These are phyloP conservation scores for Spathaspora jeffriesii DNA, from an alignment of 1,139 yeast genomes.

Conservation along the genomic window DNA sequence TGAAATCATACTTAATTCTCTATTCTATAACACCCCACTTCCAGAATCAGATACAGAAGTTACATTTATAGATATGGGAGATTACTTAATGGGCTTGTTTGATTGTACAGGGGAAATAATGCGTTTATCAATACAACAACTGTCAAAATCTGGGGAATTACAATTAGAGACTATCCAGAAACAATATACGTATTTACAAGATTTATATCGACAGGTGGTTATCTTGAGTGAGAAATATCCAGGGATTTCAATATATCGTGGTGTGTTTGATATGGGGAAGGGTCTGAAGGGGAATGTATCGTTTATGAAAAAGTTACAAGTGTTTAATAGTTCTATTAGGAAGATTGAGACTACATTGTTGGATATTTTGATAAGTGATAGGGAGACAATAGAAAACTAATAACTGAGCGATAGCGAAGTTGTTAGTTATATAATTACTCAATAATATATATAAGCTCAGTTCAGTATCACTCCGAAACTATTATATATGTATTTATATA, in stretches of 20 bases:
- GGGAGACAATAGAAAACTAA: slow-evolving; percentile 14
- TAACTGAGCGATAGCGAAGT: too few relatives aligned
- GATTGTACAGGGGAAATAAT: slow-evolving; percentile 46
- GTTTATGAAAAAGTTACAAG: slow-evolving; percentile 25
- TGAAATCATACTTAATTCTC: background rate
- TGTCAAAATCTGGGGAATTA: slow-evolving; percentile 10
- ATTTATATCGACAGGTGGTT: slow-evolving; percentile 10
- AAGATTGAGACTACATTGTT: slow-evolving; percentile 28
- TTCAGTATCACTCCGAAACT: too few relatives aligned
- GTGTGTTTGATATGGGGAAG: slow-evolving; percentile 18
- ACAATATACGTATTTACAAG: slow-evolving; percentile 12
- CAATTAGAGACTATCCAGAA: slow-evolving; percentile 9
- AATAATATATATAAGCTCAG: background rate
- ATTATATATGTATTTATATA: too few relatives aligned
- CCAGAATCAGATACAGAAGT: slow-evolving; percentile 2
- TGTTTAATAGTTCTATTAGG: slow-evolving; percentile 23
- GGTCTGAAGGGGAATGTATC: slow-evolving; percentile 17
- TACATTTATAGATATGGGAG: slow-evolving; percentile 19
- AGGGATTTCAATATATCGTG: slow-evolving; percentile 19
- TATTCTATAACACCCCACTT: background rate
- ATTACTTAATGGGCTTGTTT: slow-evolving; percentile 39
- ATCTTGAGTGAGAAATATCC: slow-evolving; percentile 16
- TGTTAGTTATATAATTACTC: background rate
- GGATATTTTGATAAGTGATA: slow-evolving; percentile 23
- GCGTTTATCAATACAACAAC: slow-evolving; percentile 22